phyloP scores from a whole-genome alignment of 192 early-diverging fungal species.

The Entrophospora sp. region DNA sequence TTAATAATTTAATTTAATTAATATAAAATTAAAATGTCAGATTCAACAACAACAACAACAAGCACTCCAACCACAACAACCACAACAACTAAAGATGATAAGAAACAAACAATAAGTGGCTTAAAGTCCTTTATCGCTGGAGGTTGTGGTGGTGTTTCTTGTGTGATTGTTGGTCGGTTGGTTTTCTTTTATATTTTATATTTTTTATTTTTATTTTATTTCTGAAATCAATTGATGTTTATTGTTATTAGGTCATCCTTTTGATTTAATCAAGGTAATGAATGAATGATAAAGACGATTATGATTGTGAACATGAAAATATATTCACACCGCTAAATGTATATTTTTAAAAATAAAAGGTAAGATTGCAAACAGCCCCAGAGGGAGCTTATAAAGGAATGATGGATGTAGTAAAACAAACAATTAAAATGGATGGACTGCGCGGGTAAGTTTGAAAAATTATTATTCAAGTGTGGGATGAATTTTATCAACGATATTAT shows the following conservation, averaged over 20 bases:
- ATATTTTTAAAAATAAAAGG: conserved; percentile 28
- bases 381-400: conserved; percentile 72
- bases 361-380: conserved; percentile 87
- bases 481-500: too few species aligned
- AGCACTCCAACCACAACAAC: too few species aligned
- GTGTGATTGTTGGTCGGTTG: conserved; percentile 56
- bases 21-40: too few species aligned
- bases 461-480: not conserved
- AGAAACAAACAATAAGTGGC: conserved; percentile 31
- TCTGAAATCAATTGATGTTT: conserved; percentile 1
- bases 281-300: not conserved
- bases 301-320: not conserved
- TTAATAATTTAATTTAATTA: too few species aligned
- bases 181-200: not conserved
- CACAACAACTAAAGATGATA: too few species aligned
- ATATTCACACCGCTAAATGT: not conserved
- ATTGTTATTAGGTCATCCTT: conserved; percentile 54
- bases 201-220: not conserved
- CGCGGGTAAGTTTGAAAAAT: conserved; percentile 38
- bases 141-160: conserved; percentile 82
- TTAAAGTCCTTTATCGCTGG: conserved; percentile 89
- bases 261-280: conserved; percentile 77
- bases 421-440: conserved; percentile 82
- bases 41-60: too few species aligned
- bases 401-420: conserved; percentile 86